Evolutionary conservation across 371 early-diverging fungal species (phyloP), one percentile per base, ranked within the genome.

Genomic region (Zancudomyces culisetae): DNA sequence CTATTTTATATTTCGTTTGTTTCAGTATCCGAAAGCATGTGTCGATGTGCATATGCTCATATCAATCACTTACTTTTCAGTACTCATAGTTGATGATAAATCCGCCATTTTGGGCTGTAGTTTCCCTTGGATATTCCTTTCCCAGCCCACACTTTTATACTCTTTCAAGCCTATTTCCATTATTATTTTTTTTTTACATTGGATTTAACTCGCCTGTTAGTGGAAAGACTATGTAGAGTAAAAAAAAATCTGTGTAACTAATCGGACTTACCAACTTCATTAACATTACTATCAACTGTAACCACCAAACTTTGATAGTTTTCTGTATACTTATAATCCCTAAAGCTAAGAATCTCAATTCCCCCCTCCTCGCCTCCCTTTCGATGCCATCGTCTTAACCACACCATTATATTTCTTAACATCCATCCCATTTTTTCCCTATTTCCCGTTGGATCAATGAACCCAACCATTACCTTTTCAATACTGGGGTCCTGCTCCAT

Each of bases 81-180:
- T 88, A 60, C 87, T 85, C 89, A 88, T 88, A 27, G 85, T 57
- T 2, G 85, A 78, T 0, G 83, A 84, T 22, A 94, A 69, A 50
- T 92, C 85, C 2, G 78, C 87, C 29, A 84, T 55, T 29, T 91
- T 79, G 24, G 93, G 89, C 6, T 78, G 81, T 27, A 85, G 73
- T 61, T 83, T 83, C 6, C 83, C 86, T 30, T 73, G 62, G 2
- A 73, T 70, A 64, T 85, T 85, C 58, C 81, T 80, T 70, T 92
- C 93, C 95, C 95, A 94, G 21, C 93, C 95, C 42, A 83, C 82
- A 29, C 65, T 49, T 29, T 50, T 54, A 35, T 26, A 30, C 22
- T 41, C 53, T 20, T 52, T 19, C 24, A n/a, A n/a, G n/a, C 27
- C 45, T 39, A 55, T 54, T 12, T 39, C 27, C 1, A 27, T 12